A percentile compares a stretch with the other conserved stretches of the same genome.
phyloP scores from a whole-genome alignment of 495 filamentous ascomycete species.

The Zalerion maritima region DNA sequence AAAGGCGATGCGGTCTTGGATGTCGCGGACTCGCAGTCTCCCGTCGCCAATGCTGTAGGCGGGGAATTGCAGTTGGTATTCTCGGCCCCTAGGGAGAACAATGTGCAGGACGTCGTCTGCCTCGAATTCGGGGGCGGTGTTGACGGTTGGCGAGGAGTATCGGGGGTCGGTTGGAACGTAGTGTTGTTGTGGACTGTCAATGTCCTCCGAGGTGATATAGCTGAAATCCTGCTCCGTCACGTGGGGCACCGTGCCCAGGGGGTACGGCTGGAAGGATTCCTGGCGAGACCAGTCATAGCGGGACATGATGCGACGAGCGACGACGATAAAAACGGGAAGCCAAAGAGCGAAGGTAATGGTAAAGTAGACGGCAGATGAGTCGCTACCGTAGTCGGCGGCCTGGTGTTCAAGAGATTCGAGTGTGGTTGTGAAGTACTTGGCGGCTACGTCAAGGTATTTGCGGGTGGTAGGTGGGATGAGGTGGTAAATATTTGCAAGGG shows the following conservation, averaged over 20 bases:
- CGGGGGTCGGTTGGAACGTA: conserved; percentile 20
- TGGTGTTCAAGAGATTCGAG: conserved; percentile 26
- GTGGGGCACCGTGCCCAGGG: conserved; percentile 32
- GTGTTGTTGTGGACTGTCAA: conserved; percentile 31
- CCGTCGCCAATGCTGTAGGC: conserved; percentile 73
- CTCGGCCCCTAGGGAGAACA: conserved; percentile 50
- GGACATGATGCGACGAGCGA: conserved; percentile 42
- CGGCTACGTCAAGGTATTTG: conserved; percentile 37
- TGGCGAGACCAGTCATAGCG: conserved; percentile 44
- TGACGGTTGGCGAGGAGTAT: conserved; percentile 14
- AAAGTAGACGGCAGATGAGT: conserved; percentile 30
- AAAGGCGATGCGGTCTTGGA: conserved; percentile 49
- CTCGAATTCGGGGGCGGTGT: conserved; percentile 19
- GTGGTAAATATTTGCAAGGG: conserved; percentile 24
- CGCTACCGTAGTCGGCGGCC: conserved; percentile 21
- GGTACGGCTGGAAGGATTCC: conserved; percentile 41
- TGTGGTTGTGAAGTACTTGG: conserved; percentile 37
- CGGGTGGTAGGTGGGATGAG: conserved; percentile 21
- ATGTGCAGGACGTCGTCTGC: conserved; percentile 71
- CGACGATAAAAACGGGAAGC: conserved; percentile 35
- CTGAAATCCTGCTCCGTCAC: conserved; percentile 67
- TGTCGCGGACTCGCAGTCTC: conserved; percentile 48
- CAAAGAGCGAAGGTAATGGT: conserved; percentile 27
- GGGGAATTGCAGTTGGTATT: conserved; percentile 66
- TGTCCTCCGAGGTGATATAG: conserved; percentile 64